A percentile compares a stretch with the other conserved stretches of the same genome.
Conservation (phyloP, 2,329 filamentous ascomycete genomes). For the Macroventuria anomochaeta region DNA sequence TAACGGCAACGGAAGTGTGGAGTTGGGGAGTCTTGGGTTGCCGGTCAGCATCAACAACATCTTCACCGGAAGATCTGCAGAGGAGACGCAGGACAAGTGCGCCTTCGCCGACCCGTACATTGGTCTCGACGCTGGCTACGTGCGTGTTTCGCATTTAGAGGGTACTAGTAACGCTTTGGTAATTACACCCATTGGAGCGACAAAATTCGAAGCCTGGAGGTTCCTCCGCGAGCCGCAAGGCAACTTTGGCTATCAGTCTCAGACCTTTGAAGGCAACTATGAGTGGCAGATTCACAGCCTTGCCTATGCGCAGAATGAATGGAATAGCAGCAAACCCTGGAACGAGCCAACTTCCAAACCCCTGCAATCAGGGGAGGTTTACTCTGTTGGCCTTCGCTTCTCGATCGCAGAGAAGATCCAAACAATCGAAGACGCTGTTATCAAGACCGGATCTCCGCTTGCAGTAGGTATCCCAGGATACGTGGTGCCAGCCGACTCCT, state of each 20-base stretch:
- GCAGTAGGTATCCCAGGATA: conserved; percentile 63
- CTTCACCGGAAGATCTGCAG: conserved; percentile 59
- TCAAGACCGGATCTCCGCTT: conserved; percentile 54
- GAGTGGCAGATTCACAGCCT: conserved; percentile 64
- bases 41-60: conserved; percentile 69
- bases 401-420: conserved; percentile 55
- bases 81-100: conserved; percentile 59
- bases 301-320: conserved; percentile 64
- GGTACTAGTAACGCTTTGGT: conserved; percentile 62
- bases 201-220: conserved; percentile 63
- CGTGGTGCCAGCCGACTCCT: conserved; percentile 58
- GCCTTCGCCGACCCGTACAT: conserved; percentile 66
- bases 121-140: conserved; percentile 65
- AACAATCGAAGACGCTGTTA: conserved; percentile 57
- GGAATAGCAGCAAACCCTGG: conserved; percentile 60
- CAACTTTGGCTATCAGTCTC: conserved; percentile 50
- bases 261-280: conserved; percentile 67
- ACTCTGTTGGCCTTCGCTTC: conserved; percentile 61
- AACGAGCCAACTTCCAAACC: conserved; percentile 59
- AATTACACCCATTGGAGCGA: conserved; percentile 60
- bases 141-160: conserved; percentile 60
- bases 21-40: conserved; percentile 65
- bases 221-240: conserved; percentile 56
- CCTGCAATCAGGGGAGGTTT: conserved; percentile 54
- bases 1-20: conserved; percentile 49